Evolutionary conservation across 1,139 yeast species (phyloP).

Genomic region (Arxiozyma slooffiae): DNA sequence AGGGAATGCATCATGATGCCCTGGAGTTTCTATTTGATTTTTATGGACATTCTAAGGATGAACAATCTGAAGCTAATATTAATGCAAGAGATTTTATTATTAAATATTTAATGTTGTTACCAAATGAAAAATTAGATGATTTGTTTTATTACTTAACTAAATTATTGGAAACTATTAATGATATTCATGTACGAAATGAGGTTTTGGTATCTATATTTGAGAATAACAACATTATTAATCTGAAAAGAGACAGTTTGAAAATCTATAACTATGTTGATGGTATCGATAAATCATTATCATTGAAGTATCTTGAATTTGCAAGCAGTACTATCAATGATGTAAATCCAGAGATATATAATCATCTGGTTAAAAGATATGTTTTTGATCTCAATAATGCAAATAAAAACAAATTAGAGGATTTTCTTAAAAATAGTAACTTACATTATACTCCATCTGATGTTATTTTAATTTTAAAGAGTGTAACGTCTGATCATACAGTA

Average conservation of each 20-base stretch:
- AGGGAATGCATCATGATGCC: constrained; percentile 58
- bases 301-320: constrained; percentile 54
- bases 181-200: constrained; percentile 32
- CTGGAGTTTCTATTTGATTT: constrained; percentile 41
- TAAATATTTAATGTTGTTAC: constrained; percentile 55
- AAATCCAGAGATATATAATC: constrained; percentile 42
- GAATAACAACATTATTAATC: constrained; percentile 56
- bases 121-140: constrained; percentile 41
- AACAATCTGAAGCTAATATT: constrained; percentile 20
- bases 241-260: constrained; percentile 43
- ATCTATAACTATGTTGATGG: constrained; percentile 41
- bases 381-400: constrained; percentile 16
- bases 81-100: constrained; percentile 28
- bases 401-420: constrained; percentile 34
- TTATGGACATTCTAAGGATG: background rate
- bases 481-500: constrained; percentile 23
- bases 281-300: constrained; percentile 32
- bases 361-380: constrained; percentile 50
- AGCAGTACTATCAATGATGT: constrained; percentile 36
- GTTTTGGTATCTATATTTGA: constrained; percentile 45
- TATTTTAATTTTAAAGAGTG: constrained; percentile 25
- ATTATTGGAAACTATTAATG: constrained; percentile 36
- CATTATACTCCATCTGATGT: constrained; percentile 41
- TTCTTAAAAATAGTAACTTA: constrained; percentile 34
- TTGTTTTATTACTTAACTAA: constrained; percentile 52